Evolutionary conservation across 1,284 basidiomycete genomes (phyloP).

Genomic region (Cryptococcus jaspeensis): DNA sequence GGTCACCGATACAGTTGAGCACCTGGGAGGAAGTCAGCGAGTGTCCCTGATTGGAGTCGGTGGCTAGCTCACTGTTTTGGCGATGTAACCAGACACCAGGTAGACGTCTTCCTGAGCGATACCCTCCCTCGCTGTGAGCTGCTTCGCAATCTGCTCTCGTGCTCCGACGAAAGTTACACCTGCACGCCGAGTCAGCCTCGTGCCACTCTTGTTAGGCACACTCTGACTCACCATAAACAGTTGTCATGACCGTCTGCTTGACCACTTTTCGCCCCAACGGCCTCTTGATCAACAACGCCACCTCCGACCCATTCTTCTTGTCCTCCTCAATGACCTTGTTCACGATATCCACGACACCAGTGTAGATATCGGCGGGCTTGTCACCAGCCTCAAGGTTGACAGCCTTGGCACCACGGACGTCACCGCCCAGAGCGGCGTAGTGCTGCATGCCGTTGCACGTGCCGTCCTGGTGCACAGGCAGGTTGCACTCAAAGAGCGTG

Average conservation of each 20-base stretch:
- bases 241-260: constrained; percentile 99
- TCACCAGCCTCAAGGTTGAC: constrained; percentile 89
- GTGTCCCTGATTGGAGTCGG: neutral
- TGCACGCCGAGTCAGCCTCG: constrained; percentile 5
- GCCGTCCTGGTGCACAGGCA: constrained; percentile 97
- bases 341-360: constrained; percentile 73
- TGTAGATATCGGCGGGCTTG: constrained; percentile 92
- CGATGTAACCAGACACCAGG: constrained; percentile 76
- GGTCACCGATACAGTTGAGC: constrained; percentile 81
- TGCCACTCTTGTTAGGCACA: neutral
- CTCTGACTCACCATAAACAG: constrained; percentile 75
- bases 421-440: constrained; percentile 96
- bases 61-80: constrained; percentile 60
- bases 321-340: constrained; percentile 55
- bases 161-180: constrained; percentile 90
- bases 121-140: constrained; percentile 75
- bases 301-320: constrained; percentile 57
- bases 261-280: constrained; percentile 93
- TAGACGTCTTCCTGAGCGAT: constrained; percentile 73
- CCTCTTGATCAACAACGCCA: constrained; percentile 68
- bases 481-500: constrained; percentile 64
- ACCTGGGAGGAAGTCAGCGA: constrained; percentile 53
- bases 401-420: constrained; percentile 81
- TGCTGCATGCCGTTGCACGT: constrained; percentile 99
- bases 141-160: constrained; percentile 89